Evolutionary conservation across 1,284 basidiomycete species (phyloP).

Genomic region (Cystobasidium pallidum): DNA sequence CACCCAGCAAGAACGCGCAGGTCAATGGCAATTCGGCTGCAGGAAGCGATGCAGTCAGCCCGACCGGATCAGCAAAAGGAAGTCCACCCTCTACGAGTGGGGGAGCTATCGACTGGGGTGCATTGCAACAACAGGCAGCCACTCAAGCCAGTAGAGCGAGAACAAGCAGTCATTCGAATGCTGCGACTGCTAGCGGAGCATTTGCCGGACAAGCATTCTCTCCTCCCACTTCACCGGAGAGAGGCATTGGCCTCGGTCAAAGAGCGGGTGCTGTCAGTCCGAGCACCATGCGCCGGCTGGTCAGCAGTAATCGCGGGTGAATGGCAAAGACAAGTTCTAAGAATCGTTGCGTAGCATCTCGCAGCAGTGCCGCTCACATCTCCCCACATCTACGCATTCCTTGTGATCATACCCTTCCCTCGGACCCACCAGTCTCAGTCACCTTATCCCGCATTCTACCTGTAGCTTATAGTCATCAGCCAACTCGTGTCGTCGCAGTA

Average conservation of each 20-base stretch:
- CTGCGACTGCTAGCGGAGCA: neutral
- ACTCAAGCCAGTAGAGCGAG: constrained; percentile 17
- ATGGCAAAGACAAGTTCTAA: too few species aligned
- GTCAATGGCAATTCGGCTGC: constrained; percentile 9
- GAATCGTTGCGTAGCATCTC: too few species aligned
- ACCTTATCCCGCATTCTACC: neutral
- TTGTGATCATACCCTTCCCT: too few species aligned
- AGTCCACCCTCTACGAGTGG: constrained; percentile 22
- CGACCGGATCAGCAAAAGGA: constrained; percentile 3
- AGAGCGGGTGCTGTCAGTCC: constrained; percentile 36
- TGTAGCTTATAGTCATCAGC: constrained; percentile 5
- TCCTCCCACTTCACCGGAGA: constrained; percentile 27
- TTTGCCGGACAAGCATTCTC: constrained; percentile 26
- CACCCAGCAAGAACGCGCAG: constrained; percentile 9
- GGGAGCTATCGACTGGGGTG: constrained; percentile 40
- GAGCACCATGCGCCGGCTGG: constrained; percentile 24
- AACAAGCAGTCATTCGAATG: constrained; percentile 14
- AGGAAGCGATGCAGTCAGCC: neutral
- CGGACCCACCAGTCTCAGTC: too few species aligned
- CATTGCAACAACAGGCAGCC: constrained; percentile 30
- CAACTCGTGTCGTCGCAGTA: neutral
- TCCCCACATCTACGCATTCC: too few species aligned
- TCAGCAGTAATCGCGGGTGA: constrained; percentile 10
- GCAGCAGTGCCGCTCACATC: too few species aligned
- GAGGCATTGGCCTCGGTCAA: constrained; percentile 31